Evolutionary conservation across 352 stramenopile genomes (phyloP).

Genomic region (Globisporangium parvum): DNA sequence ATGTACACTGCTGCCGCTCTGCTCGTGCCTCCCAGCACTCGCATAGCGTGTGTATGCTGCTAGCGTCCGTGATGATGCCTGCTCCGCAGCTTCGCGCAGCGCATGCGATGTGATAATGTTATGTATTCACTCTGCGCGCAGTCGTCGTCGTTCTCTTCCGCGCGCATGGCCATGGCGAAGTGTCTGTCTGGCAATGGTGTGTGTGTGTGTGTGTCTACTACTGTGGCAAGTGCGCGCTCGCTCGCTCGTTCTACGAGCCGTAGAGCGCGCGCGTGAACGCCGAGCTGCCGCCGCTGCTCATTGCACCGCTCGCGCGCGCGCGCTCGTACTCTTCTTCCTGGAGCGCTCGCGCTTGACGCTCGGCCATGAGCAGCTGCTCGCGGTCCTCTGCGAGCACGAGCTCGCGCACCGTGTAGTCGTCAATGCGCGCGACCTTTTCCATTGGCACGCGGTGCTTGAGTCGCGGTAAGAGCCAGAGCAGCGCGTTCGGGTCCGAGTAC

Average conservation of each 20-base stretch:
- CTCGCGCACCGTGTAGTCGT: conserved; percentile 79
- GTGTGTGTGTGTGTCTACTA: conserved; percentile 2
- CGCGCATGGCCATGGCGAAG: too few relatives aligned
- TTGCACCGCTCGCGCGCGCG: conserved; percentile 21
- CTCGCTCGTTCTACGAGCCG: conserved; percentile 4
- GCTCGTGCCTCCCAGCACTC: too few relatives aligned
- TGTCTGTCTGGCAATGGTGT: too few relatives aligned
- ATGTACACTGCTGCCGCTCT: neutral
- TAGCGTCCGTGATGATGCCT: too few relatives aligned
- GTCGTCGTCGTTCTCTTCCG: too few relatives aligned
- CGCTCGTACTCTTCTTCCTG: conserved; percentile 61
- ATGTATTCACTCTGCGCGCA: too few relatives aligned
- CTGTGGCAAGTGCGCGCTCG: neutral
- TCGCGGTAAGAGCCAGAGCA: conserved; percentile 73
- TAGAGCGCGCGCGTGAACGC: conserved; percentile 11
- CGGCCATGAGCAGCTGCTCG: conserved; percentile 62
- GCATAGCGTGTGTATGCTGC: too few relatives aligned
- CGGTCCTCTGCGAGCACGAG: conserved; percentile 72
- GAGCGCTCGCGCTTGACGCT: conserved; percentile 47
- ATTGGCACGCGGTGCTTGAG: conserved; percentile 81
- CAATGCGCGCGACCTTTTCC: conserved; percentile 68
- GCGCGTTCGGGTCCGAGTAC: conserved; percentile 72
- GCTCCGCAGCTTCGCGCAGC: too few relatives aligned
- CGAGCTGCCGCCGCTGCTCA: conserved; percentile 9
- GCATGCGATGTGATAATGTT: too few relatives aligned